Evolutionary conservation across 768 basidiomycete genomes (phyloP), one percentile per base, ranked within the genome.

Genomic region (Gloeostereum incarnatum): DNA sequence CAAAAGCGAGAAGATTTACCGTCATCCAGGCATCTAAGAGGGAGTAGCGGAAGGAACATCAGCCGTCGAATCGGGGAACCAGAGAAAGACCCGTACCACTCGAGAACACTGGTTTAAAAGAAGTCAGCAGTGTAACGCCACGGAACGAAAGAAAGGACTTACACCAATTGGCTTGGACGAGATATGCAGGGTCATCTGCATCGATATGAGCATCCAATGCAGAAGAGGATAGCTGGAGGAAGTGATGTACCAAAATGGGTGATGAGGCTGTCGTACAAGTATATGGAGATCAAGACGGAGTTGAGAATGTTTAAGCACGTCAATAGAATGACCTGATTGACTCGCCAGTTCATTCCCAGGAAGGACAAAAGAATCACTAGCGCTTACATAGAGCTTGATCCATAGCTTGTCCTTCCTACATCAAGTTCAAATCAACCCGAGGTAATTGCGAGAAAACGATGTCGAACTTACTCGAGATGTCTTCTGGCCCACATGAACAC

Each of bases 261-360:
- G 20, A 63, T 50, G 18, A 64, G 50, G 13, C 60, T 55, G 11
- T 57, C 47, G 29, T 62, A 65, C 16, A 63, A 29, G 35, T 57
- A 51, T 4, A 48, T 52, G 18, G 55, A 45, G 21, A 60, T 57
- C 34, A 59, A 62, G 13, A 25, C 49, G 20, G 53, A 51, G 43
- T 59, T 64, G 13, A 61, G 36, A 6, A 59, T 61, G 43, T 65
- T 62, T 38, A 57, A 56, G 9, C 58, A 24, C 33, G 63, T 53
- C 6, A 65, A 48, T 29, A 55, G 39, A 16, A 26, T 24, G 7
- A 64, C 57, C 62, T 64, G 43, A 5, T n/a, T 29, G 19, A 9
- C 9, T 9, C n/a, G n/a, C 9, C n/a, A n/a, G n/a, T 9, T n/a
- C 9, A 29, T n/a, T 29, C 27, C 9, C n/a, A n/a, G n/a, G n/a